These are phyloP conservation scores for Millerozyma miso DNA, from an alignment of 805 yeast genomes.

Conservation along the genomic window DNA sequence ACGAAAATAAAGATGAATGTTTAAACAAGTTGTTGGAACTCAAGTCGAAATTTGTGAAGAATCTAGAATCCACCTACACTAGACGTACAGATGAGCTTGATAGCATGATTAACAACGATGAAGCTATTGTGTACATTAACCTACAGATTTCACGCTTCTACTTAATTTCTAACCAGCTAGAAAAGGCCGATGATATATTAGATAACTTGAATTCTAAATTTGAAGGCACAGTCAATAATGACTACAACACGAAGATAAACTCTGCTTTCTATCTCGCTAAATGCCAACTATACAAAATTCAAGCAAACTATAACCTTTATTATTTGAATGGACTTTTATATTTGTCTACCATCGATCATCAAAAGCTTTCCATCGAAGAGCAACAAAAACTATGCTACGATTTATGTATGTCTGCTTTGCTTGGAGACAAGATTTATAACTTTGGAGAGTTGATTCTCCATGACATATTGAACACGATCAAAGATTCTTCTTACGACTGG, in stretches of 20 bases:
- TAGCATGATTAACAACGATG: conserved; percentile 46
- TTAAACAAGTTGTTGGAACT: conserved; percentile 35
- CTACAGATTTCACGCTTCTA: conserved; percentile 73
- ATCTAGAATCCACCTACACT: conserved; percentile 25
- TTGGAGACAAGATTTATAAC: conserved; percentile 90
- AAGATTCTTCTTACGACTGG: conserved; percentile 56
- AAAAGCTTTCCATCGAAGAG: conserved; percentile 34
- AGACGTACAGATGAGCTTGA: conserved; percentile 22
- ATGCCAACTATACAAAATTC: conserved; percentile 69
- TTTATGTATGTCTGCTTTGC: conserved; percentile 76
- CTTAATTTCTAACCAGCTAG: conserved; percentile 47
- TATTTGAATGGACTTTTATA: conserved; percentile 80
- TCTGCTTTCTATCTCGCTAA: conserved; percentile 81
- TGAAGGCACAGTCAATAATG: conserved; percentile 35
- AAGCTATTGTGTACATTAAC: conserved; percentile 42
- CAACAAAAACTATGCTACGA: conserved; percentile 57
- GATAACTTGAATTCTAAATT: conserved; percentile 57
- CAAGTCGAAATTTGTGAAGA: conserved; percentile 21
- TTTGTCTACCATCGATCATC: conserved; percentile 63
- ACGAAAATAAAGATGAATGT: conserved; percentile 27
- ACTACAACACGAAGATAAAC: conserved; percentile 51
- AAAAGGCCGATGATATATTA: conserved; percentile 63
- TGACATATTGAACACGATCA: conserved; percentile 61
- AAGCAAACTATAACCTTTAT: conserved; percentile 74
- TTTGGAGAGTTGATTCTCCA: conserved; percentile 93